Conservation (phyloP, 2,329 filamentous ascomycete genomes). For the Colletotrichum tamarilloi region DNA sequence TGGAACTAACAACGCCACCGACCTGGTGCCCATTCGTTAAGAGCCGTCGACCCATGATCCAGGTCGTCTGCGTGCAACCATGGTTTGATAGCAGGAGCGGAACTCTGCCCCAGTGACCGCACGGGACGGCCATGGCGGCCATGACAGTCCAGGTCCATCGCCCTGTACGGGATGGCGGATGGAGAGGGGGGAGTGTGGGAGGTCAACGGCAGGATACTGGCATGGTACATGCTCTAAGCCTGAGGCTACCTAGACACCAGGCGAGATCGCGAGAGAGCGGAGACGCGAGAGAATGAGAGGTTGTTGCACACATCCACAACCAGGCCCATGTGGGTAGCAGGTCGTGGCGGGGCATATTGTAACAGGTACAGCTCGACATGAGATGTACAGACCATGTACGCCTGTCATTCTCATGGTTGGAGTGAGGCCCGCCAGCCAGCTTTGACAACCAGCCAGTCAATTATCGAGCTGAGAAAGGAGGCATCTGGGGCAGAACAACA, state of each 20-base stretch:
- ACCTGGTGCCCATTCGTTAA: constrained; percentile 13
- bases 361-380: constrained; percentile 15
- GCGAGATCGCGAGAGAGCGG: background rate
- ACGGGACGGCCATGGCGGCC: background rate
- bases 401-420: constrained; percentile 23
- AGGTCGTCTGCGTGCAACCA: constrained; percentile 31
- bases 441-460: constrained; percentile 15
- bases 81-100: constrained; percentile 19
- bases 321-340: constrained; percentile 14
- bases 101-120: constrained; percentile 10
- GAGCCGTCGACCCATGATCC: constrained; percentile 24
- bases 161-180: background rate
- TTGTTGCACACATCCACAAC: constrained; percentile 25
- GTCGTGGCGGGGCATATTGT: constrained; percentile 21
- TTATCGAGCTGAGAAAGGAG: background rate
- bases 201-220: constrained; percentile 16
- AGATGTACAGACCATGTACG: background rate
- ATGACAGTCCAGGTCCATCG: background rate
- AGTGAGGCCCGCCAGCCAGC: constrained; percentile 1
- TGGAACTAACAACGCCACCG: constrained; percentile 24
- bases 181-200: background rate
- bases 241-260: background rate
- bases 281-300: background rate
- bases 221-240: constrained; percentile 15
- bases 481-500: constrained; percentile 7